Conservation (phyloP, 495 filamentous ascomycete genomes). For the Elasticomyces elasticus region DNA sequence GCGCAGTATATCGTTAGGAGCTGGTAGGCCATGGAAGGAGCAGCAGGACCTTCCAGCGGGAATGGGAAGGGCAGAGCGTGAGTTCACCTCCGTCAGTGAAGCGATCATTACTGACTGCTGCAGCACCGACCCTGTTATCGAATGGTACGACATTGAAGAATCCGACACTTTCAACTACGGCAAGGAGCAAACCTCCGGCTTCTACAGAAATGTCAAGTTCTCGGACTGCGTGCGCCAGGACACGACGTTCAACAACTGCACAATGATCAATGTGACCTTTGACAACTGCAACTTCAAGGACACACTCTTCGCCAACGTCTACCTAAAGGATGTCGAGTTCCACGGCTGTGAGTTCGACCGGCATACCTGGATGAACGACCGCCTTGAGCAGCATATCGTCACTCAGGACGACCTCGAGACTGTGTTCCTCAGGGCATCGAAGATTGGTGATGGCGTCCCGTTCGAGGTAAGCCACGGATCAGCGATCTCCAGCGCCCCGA, state of each 20-base stretch:
- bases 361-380: neutral
- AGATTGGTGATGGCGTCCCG: neutral
- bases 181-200: neutral
- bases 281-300: neutral
- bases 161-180: neutral
- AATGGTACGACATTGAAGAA: neutral
- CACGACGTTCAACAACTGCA: neutral
- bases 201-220: constrained; percentile 6
- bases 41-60: too few species aligned
- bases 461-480: too few species aligned
- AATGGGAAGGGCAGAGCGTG: neutral
- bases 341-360: neutral
- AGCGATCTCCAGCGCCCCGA: too few species aligned
- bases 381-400: neutral
- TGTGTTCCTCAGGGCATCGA: neutral
- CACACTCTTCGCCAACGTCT: neutral
- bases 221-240: neutral
- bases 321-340: constrained; percentile 5
- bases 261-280: neutral
- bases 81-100: neutral
- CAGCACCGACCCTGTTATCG: neutral
- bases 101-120: neutral
- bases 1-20: too few species aligned
- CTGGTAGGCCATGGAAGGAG: too few species aligned
- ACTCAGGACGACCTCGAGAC: neutral